A percentile compares a stretch with the other conserved stretches of the same genome.
Evolutionary conservation across 192 early-diverging fungal genomes (phyloP).

Genomic region (Rhizophlyctis rosea): DNA sequence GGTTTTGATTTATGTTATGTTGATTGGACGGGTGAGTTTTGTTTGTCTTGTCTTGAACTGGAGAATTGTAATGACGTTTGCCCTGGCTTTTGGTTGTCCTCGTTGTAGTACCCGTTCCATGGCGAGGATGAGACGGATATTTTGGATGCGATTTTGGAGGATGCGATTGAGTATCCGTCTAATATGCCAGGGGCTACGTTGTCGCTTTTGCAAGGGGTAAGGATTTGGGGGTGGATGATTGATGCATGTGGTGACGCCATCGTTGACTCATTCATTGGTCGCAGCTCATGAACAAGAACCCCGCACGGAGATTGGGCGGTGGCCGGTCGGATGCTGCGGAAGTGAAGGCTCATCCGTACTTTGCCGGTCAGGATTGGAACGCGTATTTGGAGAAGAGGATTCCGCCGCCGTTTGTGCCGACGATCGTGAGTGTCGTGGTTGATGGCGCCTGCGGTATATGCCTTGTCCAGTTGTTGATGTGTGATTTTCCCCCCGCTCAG

Average conservation of each 20-base stretch:
- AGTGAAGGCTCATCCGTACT: conserved; percentile 94
- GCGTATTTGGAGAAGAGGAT: conserved; percentile 84
- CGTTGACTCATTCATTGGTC: conserved; percentile 5
- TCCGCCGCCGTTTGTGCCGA: conserved; percentile 84
- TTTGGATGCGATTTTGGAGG: conserved; percentile 91
- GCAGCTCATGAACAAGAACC: conserved; percentile 83
- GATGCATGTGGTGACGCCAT: conserved; percentile 9
- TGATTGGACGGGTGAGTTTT: conserved; percentile 59
- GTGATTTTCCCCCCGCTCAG: conserved; percentile 14
- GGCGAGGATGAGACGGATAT: conserved; percentile 96
- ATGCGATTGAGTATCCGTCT: conserved; percentile 90
- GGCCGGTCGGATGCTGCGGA: conserved; percentile 88
- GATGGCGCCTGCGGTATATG: background rate
- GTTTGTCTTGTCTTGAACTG: conserved; percentile 1
- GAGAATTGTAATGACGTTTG: conserved; percentile 6
- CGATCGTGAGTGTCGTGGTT: conserved; percentile 60
- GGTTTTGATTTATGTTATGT: conserved; percentile 87
- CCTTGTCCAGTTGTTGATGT: conserved; percentile 2
- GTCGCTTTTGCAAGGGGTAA: conserved; percentile 79
- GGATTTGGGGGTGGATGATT: conserved; percentile 1
- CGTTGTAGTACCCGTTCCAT: conserved; percentile 80
- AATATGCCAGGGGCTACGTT: conserved; percentile 92
- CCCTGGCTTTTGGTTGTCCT: conserved; percentile 8
- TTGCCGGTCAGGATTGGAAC: conserved; percentile 92
- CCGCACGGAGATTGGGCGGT: conserved; percentile 81